Evolutionary conservation across 768 basidiomycete genomes (phyloP).

Genomic region (Phanerodontia chrysosporium): DNA sequence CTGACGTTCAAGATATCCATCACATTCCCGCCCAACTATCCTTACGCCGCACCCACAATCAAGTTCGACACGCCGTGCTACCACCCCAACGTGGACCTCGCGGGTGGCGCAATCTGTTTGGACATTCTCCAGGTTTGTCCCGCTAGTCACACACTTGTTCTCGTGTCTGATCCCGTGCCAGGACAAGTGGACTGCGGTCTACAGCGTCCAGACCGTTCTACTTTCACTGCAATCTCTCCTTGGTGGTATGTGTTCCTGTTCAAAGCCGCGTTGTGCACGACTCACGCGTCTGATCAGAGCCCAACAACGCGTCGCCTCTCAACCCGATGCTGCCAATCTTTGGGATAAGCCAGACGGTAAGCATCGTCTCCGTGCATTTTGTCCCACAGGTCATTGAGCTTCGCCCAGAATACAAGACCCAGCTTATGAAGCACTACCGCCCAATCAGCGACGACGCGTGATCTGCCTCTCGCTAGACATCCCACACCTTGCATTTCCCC

Average conservation of each 20-base stretch:
- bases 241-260: slow-evolving; percentile 53
- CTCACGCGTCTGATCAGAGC: slow-evolving; percentile 47
- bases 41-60: slow-evolving; percentile 80
- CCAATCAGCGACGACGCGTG: slow-evolving; percentile 38
- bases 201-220: slow-evolving; percentile 87
- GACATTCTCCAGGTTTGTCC: slow-evolving; percentile 79
- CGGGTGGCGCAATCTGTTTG: slow-evolving; percentile 72
- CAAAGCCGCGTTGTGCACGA: background rate
- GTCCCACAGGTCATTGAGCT: slow-evolving; percentile 1
- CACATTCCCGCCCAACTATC: slow-evolving; percentile 83
- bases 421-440: slow-evolving; percentile 71
- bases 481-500: background rate
- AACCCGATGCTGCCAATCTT: slow-evolving; percentile 82
- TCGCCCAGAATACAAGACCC: slow-evolving; percentile 59
- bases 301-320: slow-evolving; percentile 89
- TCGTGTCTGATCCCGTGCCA: slow-evolving; percentile 22
- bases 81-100: slow-evolving; percentile 87
- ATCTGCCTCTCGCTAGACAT: background rate
- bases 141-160: background rate
- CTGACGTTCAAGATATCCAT: slow-evolving; percentile 82
- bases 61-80: slow-evolving; percentile 88
- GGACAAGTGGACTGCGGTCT: slow-evolving; percentile 94
- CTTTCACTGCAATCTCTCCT: slow-evolving; percentile 84
- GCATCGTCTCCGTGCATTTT: slow-evolving; percentile 13
- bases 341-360: slow-evolving; percentile 73